Evolutionary conservation across 768 basidiomycete genomes (phyloP).

Genomic region (Hemileccinum rubropunctum): DNA sequence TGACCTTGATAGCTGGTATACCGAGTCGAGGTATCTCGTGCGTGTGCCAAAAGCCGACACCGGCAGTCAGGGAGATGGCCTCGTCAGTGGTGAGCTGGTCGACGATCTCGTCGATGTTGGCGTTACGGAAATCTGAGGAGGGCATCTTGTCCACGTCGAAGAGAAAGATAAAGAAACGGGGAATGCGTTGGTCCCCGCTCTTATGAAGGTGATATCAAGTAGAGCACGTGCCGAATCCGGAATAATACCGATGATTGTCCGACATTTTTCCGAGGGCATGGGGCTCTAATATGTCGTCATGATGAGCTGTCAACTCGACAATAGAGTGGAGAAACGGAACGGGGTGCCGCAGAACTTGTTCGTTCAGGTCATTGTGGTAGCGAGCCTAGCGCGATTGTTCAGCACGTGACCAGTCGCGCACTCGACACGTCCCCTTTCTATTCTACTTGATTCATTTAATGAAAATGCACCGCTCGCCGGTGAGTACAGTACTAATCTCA

Average conservation of each 20-base stretch:
- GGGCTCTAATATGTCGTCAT: no score
- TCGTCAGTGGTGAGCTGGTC: constrained; percentile 72
- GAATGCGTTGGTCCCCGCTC: neutral
- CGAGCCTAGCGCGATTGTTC: no score
- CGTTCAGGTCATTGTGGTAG: no score
- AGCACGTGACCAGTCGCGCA: no score
- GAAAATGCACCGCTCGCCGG: constrained; percentile 18
- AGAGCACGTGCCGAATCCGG: constrained; percentile 18
- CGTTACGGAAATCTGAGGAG: constrained; percentile 67
- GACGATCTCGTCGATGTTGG: constrained; percentile 57
- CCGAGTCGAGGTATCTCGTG: constrained; percentile 61
- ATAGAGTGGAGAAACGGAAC: no score
- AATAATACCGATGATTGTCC: neutral
- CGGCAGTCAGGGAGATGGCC: constrained; percentile 67
- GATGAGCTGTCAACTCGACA: no score
- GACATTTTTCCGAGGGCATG: no score
- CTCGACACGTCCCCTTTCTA: no score
- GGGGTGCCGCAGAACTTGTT: no score
- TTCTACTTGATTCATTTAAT: no score
- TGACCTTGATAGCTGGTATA: constrained; percentile 66
- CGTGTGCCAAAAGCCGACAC: constrained; percentile 79
- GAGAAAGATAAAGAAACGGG: constrained; percentile 8
- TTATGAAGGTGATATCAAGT: constrained; percentile 1
- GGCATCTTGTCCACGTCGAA: constrained; percentile 41
- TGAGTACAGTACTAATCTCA: constrained; percentile 1